Conservation (phyloP, 768 basidiomycete genomes). For the Tricholoma sp. region DNA sequence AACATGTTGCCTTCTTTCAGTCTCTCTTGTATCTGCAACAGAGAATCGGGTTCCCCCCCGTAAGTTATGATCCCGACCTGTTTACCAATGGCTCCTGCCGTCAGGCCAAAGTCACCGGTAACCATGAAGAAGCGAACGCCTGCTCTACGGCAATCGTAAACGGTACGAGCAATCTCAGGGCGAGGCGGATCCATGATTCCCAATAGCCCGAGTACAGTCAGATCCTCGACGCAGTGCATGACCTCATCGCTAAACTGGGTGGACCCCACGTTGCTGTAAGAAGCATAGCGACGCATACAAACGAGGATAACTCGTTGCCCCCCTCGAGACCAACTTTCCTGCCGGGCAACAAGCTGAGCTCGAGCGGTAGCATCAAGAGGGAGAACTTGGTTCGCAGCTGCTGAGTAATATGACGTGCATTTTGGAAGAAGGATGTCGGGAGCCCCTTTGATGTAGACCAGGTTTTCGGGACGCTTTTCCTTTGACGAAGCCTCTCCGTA, state of each 20-base stretch:
- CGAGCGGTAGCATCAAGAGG: constrained; percentile 21
- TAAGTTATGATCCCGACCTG: constrained; percentile 40
- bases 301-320: constrained; percentile 54
- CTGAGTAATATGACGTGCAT: constrained; percentile 24
- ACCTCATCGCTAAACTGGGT: constrained; percentile 27
- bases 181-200: constrained; percentile 56
- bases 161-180: constrained; percentile 39
- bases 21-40: constrained; percentile 5
- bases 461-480: constrained; percentile 11
- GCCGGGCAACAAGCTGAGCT: constrained; percentile 19
- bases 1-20: constrained; percentile 3
- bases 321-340: constrained; percentile 39
- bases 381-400: constrained; percentile 14
- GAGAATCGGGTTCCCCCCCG: constrained; percentile 15
- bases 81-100: constrained; percentile 45
- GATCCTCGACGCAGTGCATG: constrained; percentile 30
- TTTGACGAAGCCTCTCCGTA: constrained; percentile 10
- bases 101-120: constrained; percentile 52
- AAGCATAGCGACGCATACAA: constrained; percentile 25
- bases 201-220: constrained; percentile 46
- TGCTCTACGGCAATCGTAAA: constrained; percentile 40
- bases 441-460: constrained; percentile 54
- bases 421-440: constrained; percentile 47
- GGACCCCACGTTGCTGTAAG: constrained; percentile 13
- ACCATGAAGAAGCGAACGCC: constrained; percentile 54